Percentiles rank a stretch among this genome's conserved stretches.
Conservation (phyloP, 2,329 filamentous ascomycete species). For the Meredithiella fracta region DNA sequence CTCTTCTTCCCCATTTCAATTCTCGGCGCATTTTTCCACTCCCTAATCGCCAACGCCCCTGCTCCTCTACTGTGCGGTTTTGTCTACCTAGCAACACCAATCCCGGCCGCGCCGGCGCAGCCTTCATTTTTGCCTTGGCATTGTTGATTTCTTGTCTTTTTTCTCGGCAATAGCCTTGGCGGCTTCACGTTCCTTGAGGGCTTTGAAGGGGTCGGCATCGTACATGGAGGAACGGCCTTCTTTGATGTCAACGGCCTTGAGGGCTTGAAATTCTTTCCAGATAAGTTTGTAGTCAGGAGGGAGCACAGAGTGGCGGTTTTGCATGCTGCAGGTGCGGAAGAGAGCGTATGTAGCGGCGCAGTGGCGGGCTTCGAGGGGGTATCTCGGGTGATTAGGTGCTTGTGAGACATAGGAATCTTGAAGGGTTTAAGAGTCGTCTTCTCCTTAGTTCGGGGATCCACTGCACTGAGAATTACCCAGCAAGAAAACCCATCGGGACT, state of each 20-base stretch:
- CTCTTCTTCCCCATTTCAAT: conserved; percentile 83
- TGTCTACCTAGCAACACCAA: conserved; percentile 6
- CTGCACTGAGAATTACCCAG: conserved; percentile 59
- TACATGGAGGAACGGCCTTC: conserved; percentile 78
- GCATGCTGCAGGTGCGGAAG: conserved; percentile 85
- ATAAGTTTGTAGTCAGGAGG: conserved; percentile 77
- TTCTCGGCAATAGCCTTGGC: conserved; percentile 61
- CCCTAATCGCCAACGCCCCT: conserved; percentile 36
- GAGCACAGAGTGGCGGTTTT: conserved; percentile 86
- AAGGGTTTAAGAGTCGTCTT: conserved; percentile 61
- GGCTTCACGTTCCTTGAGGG: conserved; percentile 62
- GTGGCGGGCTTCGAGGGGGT: conserved; percentile 81
- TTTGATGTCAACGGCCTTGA: conserved; percentile 68
- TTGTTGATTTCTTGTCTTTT: conserved; percentile 56
- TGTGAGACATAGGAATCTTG: conserved; percentile 60
- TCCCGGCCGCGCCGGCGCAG: conserved; percentile 17
- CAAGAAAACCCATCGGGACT: conserved; percentile 59
- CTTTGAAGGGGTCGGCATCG: conserved; percentile 82
- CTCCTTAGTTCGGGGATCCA: conserved; percentile 71
- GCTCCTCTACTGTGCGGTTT: conserved; percentile 25
- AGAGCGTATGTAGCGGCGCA: conserved; percentile 84
- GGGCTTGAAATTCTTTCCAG: conserved; percentile 76
- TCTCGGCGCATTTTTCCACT: conserved; percentile 73
- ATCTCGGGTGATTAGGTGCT: conserved; percentile 56
- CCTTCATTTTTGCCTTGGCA: conserved; percentile 45